Base-by-base conservation (phyloP, 306 rosid genomes). In the Corylus americana region DNA sequence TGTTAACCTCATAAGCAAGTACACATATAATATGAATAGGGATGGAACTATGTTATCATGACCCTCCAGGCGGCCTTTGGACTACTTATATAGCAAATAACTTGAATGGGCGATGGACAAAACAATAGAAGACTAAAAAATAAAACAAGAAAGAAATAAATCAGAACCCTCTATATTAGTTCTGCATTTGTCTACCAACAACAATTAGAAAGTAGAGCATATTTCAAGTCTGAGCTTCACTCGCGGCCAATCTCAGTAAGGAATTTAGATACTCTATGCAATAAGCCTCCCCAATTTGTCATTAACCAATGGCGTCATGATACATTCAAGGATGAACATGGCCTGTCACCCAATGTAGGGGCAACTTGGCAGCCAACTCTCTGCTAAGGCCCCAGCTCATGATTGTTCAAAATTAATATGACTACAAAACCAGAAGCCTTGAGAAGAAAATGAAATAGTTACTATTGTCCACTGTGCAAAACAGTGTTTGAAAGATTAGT, bases 1-100 rank as follows among this genome's bases (percentile, higher is more conserved):
- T 42, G n/a, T 62, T 70, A 69, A 54, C 74, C 18, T 63, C 35
- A 73, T 69, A 55, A 87, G 87, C 77, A 79, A 73, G 37, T 70
- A 11, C 22, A 54, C 73, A 8, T 31, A 72, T 8, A 76, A 25
- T 63, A 66, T 51, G 22, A 73, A 49, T 50, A 59, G 55, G 78
- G 7, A 81, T 16, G 22, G 35, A 57, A 69, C 50, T 55, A 73
- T 44, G 55, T 70, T 58, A 81, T 7, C 54, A 17, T 64, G 63
- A 18, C 31, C 53, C 71, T 42, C 51, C 7, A 67, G 12, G 20
- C 4, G 42, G 25, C 27, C 72, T 13, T 67, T n/a, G 22, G 8
- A 63, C 67, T 49, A 55, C 55, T 27, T 75, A 12, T 25, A 59
- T 35, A 8, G 11, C 39, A 25, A 77, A 59, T 18, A 55, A 16